phyloP scores from a whole-genome alignment of 495 filamentous ascomycete genomes.

The Apiosordaria backusii region DNA sequence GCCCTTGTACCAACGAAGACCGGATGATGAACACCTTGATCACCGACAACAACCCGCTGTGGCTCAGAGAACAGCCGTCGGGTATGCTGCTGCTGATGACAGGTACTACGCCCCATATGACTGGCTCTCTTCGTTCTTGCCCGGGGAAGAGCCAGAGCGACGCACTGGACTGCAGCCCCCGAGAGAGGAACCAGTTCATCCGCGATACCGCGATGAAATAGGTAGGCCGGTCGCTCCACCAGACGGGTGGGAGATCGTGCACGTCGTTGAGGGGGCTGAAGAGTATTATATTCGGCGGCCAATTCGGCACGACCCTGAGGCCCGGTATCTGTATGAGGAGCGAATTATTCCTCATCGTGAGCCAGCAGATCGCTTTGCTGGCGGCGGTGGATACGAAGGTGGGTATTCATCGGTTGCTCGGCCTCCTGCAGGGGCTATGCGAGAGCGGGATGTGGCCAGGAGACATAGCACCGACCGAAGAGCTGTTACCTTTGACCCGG shows the following conservation, averaged over 20 bases:
- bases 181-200: constrained; percentile 31
- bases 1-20: constrained; percentile 1
- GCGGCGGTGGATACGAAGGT: background rate
- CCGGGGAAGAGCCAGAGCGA: background rate
- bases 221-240: constrained; percentile 24
- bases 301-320: constrained; percentile 31
- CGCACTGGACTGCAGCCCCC: background rate
- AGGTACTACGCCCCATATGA: constrained; percentile 14
- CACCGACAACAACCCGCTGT: constrained; percentile 7
- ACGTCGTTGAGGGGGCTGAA: constrained; percentile 42
- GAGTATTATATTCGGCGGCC: constrained; percentile 46
- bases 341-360: constrained; percentile 9
- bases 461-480: constrained; percentile 17
- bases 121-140: background rate
- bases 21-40: background rate
- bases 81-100: constrained; percentile 6
- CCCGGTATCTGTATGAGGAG: constrained; percentile 19
- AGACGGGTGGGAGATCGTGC: constrained; percentile 40
- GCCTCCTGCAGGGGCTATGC: background rate
- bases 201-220: constrained; percentile 32
- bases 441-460: background rate
- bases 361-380: constrained; percentile 11
- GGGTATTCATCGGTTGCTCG: background rate
- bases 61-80: constrained; percentile 13
- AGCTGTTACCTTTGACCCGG: constrained; percentile 12